Percentiles rank a stretch among this genome's conserved stretches.
Conservation (phyloP, 2,329 filamentous ascomycete genomes). For the Pseudogymnoascus sp. region DNA sequence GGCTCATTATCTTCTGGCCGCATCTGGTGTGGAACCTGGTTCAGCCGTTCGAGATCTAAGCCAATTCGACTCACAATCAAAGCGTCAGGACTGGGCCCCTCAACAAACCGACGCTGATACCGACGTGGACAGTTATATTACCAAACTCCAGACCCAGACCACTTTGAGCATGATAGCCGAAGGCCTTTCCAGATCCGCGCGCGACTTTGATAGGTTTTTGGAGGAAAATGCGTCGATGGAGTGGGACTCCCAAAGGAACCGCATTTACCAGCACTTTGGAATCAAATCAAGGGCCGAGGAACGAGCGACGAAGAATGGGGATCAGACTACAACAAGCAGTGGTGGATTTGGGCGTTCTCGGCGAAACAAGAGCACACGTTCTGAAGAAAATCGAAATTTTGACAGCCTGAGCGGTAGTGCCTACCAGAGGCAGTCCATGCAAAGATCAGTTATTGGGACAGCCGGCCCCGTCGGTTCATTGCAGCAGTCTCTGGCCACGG, state of each 20-base stretch:
- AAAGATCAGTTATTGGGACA: slow-evolving; percentile 80
- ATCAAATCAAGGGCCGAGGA: slow-evolving; percentile 56
- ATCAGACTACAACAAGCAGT: slow-evolving; percentile 31
- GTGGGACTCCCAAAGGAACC: slow-evolving; percentile 88
- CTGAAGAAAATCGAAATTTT: slow-evolving; percentile 49
- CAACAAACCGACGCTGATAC: slow-evolving; percentile 42
- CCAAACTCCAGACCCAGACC: slow-evolving; percentile 81
- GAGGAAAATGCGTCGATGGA: slow-evolving; percentile 93
- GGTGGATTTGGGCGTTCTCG: slow-evolving; percentile 46
- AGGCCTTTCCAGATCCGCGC: slow-evolving; percentile 79
- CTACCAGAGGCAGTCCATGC: slow-evolving; percentile 63
- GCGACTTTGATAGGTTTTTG: slow-evolving; percentile 87
- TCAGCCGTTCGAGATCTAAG: slow-evolving; percentile 81
- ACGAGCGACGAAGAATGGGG: slow-evolving; percentile 1
- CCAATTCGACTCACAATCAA: slow-evolving; percentile 57
- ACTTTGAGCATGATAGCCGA: slow-evolving; percentile 87
- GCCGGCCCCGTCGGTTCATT: slow-evolving; percentile 58
- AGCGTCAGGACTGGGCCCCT: slow-evolving; percentile 38
- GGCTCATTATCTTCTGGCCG: slow-evolving; percentile 83
- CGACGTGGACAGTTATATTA: slow-evolving; percentile 72
- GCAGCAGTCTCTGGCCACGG: slow-evolving; percentile 60
- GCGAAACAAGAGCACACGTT: slow-evolving; percentile 30
- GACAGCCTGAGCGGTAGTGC: slow-evolving; percentile 46
- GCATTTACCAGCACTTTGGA: slow-evolving; percentile 94
- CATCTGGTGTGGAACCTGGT: slow-evolving; percentile 84